Evolutionary conservation across 768 basidiomycete species (phyloP), one percentile per base, ranked within the genome.

Genomic region (Mycena haematopus): DNA sequence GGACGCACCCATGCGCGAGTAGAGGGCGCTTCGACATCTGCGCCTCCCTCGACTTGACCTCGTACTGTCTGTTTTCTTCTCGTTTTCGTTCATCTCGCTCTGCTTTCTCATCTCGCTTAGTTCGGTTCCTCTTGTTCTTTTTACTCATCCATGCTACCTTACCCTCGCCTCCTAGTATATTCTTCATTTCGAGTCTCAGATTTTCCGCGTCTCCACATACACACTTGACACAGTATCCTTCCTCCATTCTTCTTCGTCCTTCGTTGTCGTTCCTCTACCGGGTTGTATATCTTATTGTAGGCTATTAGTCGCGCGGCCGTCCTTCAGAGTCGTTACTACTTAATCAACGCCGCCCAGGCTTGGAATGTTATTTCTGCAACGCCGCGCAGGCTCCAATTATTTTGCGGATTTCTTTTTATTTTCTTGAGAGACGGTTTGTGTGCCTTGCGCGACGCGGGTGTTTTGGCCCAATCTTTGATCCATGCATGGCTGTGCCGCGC

Each of bases 231-330:
- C 25, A 17, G 13, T 22, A 14, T 1, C 15, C 38, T 11, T 53
- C 24, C 21, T 29, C n/a, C 44, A 25, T 2, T 57, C 47, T 57
- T 9, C 29, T 31, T 31, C 29, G 29, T 31, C 29, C 9, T 31
- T 31, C 9, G 29, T 5, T 31, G 29, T 31, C 9, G n/a, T n/a
- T n/a, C 29, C 29, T 31, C 44, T 36, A 33, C 31, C 33, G 22
- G 35, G 44, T 45, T n/a, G 19, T 42, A 42, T 62, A 56, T 56
- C 36, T 62, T 62, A 62, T 62, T 62, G 60, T 61, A 55, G 60
- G 52, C 60, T 61, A 61, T 61, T 44, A 29, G 53, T 35, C 40
- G 53, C 29, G 29, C 29, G 29, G 29, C 29, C 29, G 29, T 31
- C 29, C 29, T 31, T 9, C 9, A n/a, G n/a, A n/a, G 29, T 29